Evolutionary conservation across 2,329 filamentous ascomycete genomes (phyloP).

Genomic region (Colletotrichum sp.): DNA sequence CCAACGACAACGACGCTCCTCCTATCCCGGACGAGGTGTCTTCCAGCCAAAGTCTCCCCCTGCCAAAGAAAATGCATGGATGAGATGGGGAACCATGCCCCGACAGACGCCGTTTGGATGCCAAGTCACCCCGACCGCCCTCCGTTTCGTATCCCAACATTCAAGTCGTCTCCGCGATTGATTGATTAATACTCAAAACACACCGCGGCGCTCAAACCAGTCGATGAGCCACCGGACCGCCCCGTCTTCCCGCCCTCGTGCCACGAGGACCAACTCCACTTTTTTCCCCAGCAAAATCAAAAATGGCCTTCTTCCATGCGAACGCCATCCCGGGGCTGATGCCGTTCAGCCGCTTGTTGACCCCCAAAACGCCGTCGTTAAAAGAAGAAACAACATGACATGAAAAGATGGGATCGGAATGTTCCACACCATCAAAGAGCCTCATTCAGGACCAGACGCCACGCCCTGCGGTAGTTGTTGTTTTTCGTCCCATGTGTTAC

Average conservation of each 20-base stretch:
- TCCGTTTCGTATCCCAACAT: slow-evolving; percentile 21
- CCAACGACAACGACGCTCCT: slow-evolving; percentile 12
- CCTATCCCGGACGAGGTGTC: slow-evolving; percentile 11
- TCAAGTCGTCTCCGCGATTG: slow-evolving; percentile 21
- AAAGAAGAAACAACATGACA: slow-evolving; percentile 12
- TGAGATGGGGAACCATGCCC: slow-evolving; percentile 2
- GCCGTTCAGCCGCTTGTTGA: slow-evolving; percentile 16
- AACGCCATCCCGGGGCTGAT: slow-evolving; percentile 19
- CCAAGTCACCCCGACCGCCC: slow-evolving; percentile 12
- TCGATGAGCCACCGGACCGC: slow-evolving; percentile 17
- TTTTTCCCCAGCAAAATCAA: slow-evolving; percentile 17
- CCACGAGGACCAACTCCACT: slow-evolving; percentile 7
- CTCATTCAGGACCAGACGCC: background rate
- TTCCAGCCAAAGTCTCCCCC: slow-evolving; percentile 5
- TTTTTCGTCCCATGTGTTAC: background rate
- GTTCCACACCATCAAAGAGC: background rate
- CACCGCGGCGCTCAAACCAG: slow-evolving; percentile 19
- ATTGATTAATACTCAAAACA: slow-evolving; percentile 22
- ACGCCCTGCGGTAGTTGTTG: background rate
- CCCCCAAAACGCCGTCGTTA: slow-evolving; percentile 18
- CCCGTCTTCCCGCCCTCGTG: background rate
- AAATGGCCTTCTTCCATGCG: slow-evolving; percentile 16
- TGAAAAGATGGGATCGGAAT: slow-evolving; percentile 16
- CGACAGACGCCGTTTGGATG: slow-evolving; percentile 20
- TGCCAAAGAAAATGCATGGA: slow-evolving; percentile 19